A percentile compares a stretch with the other conserved stretches of the same genome.
Conservation (phyloP, 306 rosid genomes). For the Citrullus amarus region DNA sequence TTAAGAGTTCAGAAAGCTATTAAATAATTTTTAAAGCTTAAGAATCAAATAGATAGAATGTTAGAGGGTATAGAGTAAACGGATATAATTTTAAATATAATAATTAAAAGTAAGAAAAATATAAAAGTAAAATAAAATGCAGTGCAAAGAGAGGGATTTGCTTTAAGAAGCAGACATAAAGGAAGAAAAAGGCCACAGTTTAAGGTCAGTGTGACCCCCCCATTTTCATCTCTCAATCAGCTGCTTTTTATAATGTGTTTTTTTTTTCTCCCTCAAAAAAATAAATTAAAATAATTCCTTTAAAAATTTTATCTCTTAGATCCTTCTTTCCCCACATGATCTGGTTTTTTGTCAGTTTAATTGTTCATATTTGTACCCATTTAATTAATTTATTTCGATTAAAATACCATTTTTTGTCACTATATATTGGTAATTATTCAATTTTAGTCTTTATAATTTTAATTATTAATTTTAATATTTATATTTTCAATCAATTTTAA, state of each 20-base stretch:
- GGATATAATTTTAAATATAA: no score
- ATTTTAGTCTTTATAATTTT: no score
- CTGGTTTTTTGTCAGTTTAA: background rate
- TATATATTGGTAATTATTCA: no score
- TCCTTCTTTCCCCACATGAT: background rate
- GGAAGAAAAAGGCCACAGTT: background rate
- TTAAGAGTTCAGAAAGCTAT: no score
- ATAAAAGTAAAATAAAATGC: background rate
- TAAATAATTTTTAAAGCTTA: no score
- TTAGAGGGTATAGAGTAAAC: no score
- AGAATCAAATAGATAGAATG: no score
- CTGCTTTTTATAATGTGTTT: background rate
- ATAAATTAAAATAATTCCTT: background rate
- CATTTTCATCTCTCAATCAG: background rate
- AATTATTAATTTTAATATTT: no score
- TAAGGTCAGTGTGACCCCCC: background rate
- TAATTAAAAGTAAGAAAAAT: background rate
- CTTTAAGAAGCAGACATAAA: constrained; percentile 1
- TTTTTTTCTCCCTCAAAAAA: background rate
- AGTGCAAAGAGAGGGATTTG: background rate
- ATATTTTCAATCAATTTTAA: no score
- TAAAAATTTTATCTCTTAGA: background rate
- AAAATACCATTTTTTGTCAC: no score
- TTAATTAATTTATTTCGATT: background rate
- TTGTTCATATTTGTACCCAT: background rate